Conservation (phyloP, 306 rosid species). For the Coriaria nepalensis region DNA sequence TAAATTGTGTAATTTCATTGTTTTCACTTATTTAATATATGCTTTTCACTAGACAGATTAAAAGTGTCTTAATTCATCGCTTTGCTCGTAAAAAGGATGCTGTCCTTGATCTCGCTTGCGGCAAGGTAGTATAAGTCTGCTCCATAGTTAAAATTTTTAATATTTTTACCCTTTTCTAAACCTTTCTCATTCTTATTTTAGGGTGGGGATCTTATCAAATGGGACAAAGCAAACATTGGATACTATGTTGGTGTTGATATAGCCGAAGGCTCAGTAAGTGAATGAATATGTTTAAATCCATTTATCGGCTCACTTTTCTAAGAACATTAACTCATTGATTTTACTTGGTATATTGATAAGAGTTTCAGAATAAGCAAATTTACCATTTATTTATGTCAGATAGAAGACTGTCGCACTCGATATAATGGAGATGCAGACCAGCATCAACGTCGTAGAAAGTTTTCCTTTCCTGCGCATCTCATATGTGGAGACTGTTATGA, state of each 20-base stretch:
- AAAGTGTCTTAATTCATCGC: conserved; percentile 94
- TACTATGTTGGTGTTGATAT: conserved; percentile 96
- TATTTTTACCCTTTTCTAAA: conserved; percentile 2
- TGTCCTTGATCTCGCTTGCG: conserved; percentile 93
- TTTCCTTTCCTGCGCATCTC: conserved; percentile 88
- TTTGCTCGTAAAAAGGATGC: conserved; percentile 77
- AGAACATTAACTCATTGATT: neutral
- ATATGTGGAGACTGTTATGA: conserved; percentile 92
- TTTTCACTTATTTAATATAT: neutral
- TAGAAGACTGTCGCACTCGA: conserved; percentile 92
- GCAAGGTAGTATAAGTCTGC: conserved; percentile 52
- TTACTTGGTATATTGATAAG: neutral
- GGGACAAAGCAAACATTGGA: conserved; percentile 97
- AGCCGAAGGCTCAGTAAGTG: conserved; percentile 87
- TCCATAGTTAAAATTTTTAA: conserved; percentile 2
- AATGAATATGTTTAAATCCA: conserved; percentile 5
- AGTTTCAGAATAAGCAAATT: neutral
- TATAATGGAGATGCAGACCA: conserved; percentile 95
- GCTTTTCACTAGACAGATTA: conserved; percentile 46
- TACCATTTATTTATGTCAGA: conserved; percentile 21
- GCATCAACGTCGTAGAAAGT: conserved; percentile 86
- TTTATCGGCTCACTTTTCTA: conserved; percentile 9
- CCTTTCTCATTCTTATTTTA: conserved; percentile 16
- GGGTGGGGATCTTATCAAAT: conserved; percentile 99
- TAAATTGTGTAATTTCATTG: neutral